A percentile compares a stretch with the other conserved stretches of the same genome.
These are phyloP conservation scores for Rutstroemia sydowiana DNA, from an alignment of 2,329 filamentous ascomycete species.

Conservation along the genomic window DNA sequence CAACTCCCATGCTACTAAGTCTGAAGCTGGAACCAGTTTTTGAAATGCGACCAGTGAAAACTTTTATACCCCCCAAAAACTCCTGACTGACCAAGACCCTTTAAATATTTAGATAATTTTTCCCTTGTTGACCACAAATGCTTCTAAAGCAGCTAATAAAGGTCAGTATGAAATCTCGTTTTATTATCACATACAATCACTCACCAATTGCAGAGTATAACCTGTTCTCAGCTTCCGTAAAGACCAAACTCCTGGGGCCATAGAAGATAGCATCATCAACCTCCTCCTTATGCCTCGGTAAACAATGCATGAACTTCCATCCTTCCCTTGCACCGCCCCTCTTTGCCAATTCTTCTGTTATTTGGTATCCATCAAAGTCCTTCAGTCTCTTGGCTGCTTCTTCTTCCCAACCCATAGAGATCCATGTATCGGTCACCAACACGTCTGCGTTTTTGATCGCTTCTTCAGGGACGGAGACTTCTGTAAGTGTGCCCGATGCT, in stretches of 20 bases:
- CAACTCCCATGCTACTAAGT: too few relatives aligned
- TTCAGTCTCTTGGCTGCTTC: conserved; percentile 70
- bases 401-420: conserved; percentile 94
- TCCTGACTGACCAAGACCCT: conserved; percentile 3
- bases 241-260: conserved; percentile 75
- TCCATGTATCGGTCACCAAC: conserved; percentile 94
- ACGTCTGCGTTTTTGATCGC: conserved; percentile 79
- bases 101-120: conserved; percentile 44
- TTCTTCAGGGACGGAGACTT: conserved; percentile 77
- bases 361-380: conserved; percentile 84
- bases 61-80: conserved; percentile 7
- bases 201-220: conserved; percentile 79
- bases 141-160: conserved; percentile 63
- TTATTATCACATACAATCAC: conserved; percentile 28
- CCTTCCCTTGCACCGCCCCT: conserved; percentile 76
- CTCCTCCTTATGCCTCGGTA: conserved; percentile 87
- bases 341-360: conserved; percentile 78
- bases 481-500: conserved; percentile 57
- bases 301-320: conserved; percentile 99
- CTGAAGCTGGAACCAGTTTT: too few relatives aligned
- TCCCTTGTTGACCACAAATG: conserved; percentile 91
- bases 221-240: conserved; percentile 89
- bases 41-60: conserved; percentile 30
- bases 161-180: conserved; percentile 11
- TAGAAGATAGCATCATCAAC: conserved; percentile 95